Conservation (phyloP, 2,329 filamentous ascomycete species). For the Teratosphaeriaceae sp. region DNA sequence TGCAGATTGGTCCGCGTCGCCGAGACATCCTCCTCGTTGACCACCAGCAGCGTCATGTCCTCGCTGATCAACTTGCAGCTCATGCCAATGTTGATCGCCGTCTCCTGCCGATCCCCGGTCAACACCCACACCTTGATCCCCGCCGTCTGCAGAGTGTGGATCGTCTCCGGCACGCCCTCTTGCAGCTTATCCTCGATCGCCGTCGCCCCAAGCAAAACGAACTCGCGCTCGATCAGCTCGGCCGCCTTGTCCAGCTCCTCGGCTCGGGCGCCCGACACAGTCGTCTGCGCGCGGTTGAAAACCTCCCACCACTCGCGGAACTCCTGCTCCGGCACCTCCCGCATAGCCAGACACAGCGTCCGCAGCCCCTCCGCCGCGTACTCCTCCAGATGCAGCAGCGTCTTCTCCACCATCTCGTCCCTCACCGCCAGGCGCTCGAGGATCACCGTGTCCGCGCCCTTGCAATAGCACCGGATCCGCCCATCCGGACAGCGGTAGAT, state of each 20-base stretch:
- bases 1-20: constrained; percentile 82
- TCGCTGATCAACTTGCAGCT: constrained; percentile 97
- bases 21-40: constrained; percentile 79
- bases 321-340: constrained; percentile 84
- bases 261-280: constrained; percentile 82
- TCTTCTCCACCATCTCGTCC: constrained; percentile 77
- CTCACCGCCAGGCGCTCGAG: constrained; percentile 78
- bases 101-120: constrained; percentile 96
- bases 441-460: constrained; percentile 96
- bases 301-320: constrained; percentile 81
- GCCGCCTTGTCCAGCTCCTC: constrained; percentile 96
- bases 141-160: constrained; percentile 91
- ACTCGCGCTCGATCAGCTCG: constrained; percentile 88
- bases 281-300: constrained; percentile 82
- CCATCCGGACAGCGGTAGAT: constrained; percentile 96
- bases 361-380: constrained; percentile 94
- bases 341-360: constrained; percentile 90
- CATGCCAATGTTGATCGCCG: constrained; percentile 99
- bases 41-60: constrained; percentile 95
- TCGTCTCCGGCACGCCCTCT: constrained; percentile 96
- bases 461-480: constrained; percentile 88
- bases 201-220: constrained; percentile 86
- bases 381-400: constrained; percentile 91
- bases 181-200: constrained; percentile 96
- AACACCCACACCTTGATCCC: constrained; percentile 99